Conservation (phyloP, 2,329 filamentous ascomycete species). For the Magnaporthiopsis poae region DNA sequence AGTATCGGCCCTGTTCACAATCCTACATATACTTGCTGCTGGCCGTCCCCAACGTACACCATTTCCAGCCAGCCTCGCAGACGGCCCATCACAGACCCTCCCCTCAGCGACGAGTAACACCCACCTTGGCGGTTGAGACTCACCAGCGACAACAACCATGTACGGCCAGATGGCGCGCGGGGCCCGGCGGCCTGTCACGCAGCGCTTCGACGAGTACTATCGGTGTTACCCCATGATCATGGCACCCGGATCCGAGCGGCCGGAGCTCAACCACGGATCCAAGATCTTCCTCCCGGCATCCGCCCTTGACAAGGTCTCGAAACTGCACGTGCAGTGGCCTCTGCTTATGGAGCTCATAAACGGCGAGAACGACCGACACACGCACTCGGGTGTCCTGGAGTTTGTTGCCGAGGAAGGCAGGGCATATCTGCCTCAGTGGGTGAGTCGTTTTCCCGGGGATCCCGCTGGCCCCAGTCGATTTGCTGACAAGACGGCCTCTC, state of each 20-base stretch:
- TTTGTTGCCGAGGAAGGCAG: constrained; percentile 96
- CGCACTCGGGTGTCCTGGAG: constrained; percentile 89
- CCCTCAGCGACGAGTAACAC: not conserved
- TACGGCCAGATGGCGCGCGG: constrained; percentile 36
- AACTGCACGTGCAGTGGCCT: constrained; percentile 92
- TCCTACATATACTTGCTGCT: not conserved
- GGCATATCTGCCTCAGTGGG: constrained; percentile 93
- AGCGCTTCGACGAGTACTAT: constrained; percentile 97
- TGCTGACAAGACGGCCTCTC: not conserved
- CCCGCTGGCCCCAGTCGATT: not conserved
- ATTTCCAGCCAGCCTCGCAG: not conserved
- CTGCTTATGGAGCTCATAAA: constrained; percentile 95
- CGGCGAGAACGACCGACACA: constrained; percentile 66
- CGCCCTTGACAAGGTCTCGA: constrained; percentile 89
- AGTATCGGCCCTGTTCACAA: not conserved
- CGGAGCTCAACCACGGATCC: constrained; percentile 87
- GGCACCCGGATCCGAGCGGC: constrained; percentile 80
- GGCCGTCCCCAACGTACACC: not conserved
- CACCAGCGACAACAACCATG: constrained; percentile 18
- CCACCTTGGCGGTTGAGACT: not conserved
- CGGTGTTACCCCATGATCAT: constrained; percentile 92
- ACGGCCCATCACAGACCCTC: not conserved
- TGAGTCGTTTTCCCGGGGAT: constrained; percentile 28
- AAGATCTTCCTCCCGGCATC: constrained; percentile 97
- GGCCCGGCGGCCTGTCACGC: constrained; percentile 41